phyloP scores from a whole-genome alignment of 805 yeast genomes.

The Blastobotrys terrestris region DNA sequence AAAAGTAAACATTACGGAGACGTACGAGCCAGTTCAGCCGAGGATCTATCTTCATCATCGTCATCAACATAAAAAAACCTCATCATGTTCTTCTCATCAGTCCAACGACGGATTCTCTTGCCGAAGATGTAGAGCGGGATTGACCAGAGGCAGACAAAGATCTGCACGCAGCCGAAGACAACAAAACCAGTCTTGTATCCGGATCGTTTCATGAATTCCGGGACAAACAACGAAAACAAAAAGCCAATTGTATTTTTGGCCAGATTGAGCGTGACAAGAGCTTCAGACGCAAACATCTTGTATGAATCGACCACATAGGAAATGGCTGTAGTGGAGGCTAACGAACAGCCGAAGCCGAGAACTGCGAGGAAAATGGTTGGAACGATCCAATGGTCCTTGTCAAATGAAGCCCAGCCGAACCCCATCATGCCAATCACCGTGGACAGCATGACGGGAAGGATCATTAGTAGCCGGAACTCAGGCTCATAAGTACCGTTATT shows the following conservation, averaged over 20 bases:
- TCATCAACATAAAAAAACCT: slow-evolving; percentile 34
- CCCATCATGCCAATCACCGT: slow-evolving; percentile 51
- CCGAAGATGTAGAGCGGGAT: slow-evolving; percentile 52
- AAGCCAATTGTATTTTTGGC: slow-evolving; percentile 51
- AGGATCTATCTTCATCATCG: slow-evolving; percentile 16
- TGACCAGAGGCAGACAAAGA: slow-evolving; percentile 42
- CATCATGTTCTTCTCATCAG: slow-evolving; percentile 42
- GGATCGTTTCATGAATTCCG: slow-evolving; percentile 35
- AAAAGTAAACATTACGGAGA: not conserved
- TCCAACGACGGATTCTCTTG: slow-evolving; percentile 44
- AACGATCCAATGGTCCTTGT: slow-evolving; percentile 46
- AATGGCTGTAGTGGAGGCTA: slow-evolving; percentile 57
- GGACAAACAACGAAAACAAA: slow-evolving; percentile 51
- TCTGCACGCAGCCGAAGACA: slow-evolving; percentile 47
- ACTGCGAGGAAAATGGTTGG: slow-evolving; percentile 53
- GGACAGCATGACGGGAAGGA: slow-evolving; percentile 42
- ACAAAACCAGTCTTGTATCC: slow-evolving; percentile 45
- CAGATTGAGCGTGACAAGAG: slow-evolving; percentile 51
- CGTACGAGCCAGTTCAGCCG: not conserved
- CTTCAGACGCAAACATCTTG: slow-evolving; percentile 51
- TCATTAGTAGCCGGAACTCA: slow-evolving; percentile 51
- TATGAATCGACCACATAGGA: slow-evolving; percentile 55
- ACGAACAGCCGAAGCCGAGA: slow-evolving; percentile 53
- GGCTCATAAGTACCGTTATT: slow-evolving; percentile 58
- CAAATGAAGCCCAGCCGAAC: slow-evolving; percentile 53